Percentiles rank a stretch among this genome's conserved stretches.
These are phyloP conservation scores for Dendrostoma leiphaemia DNA, from an alignment of 2,329 filamentous ascomycete genomes.

Conservation along the genomic window DNA sequence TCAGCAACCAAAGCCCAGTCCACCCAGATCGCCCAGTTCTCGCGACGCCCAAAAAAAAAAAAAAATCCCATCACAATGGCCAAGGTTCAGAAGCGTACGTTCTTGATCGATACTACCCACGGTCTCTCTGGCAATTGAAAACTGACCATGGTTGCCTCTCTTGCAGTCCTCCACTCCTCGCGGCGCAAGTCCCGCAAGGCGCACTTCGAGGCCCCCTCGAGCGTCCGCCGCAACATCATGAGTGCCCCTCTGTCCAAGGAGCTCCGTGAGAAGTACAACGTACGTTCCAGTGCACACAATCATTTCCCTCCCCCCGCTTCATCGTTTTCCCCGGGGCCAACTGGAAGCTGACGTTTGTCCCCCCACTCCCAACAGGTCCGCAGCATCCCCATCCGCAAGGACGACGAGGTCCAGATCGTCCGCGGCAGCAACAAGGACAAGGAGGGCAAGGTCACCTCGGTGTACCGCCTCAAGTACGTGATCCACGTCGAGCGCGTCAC, in stretches of 20 bases:
- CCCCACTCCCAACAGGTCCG: slow-evolving; percentile 64
- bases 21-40: slow-evolving; percentile 12
- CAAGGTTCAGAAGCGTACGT: slow-evolving; percentile 59
- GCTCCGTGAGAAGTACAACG: slow-evolving; percentile 98
- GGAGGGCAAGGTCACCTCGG: slow-evolving; percentile 96
- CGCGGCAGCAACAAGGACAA: slow-evolving; percentile 95
- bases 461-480: slow-evolving; percentile 98
- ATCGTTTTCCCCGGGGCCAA: too few species aligned
- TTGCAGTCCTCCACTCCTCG: slow-evolving; percentile 69
- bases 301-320: not conserved
- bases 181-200: slow-evolving; percentile 98
- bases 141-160: slow-evolving; percentile 21
- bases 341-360: too few species aligned
- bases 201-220: slow-evolving; percentile 94
- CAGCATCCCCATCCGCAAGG: slow-evolving; percentile 95
- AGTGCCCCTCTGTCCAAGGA: slow-evolving; percentile 94
- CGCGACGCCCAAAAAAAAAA: too few species aligned
- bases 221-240: slow-evolving; percentile 94
- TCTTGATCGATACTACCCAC: not conserved
- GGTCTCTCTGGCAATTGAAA: not conserved
- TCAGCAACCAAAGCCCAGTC: slow-evolving; percentile 9
- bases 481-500: slow-evolving; percentile 96
- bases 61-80: slow-evolving; percentile 58
- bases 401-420: slow-evolving; percentile 90
- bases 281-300: too few species aligned